These are phyloP conservation scores for Arachnomyces sp. DNA, from an alignment of 2,329 filamentous ascomycete genomes.

Conservation along the genomic window DNA sequence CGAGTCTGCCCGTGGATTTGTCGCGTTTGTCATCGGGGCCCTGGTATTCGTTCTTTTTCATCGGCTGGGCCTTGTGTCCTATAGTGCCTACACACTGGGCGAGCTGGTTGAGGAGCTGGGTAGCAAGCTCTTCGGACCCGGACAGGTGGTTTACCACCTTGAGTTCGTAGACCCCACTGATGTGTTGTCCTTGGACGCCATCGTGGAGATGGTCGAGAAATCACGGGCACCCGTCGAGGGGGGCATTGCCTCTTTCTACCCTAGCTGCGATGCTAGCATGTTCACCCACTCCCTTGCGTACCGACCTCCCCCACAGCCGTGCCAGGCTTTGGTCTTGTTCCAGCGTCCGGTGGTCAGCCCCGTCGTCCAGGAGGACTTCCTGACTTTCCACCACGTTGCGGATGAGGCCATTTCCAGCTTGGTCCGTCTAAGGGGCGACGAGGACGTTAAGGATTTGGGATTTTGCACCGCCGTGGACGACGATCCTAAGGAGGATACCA, in stretches of 20 bases:
- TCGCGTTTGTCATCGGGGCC: slow-evolving; percentile 2
- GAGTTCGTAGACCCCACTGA: not conserved
- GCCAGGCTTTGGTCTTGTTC: slow-evolving; percentile 4
- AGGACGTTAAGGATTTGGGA: slow-evolving; percentile 3
- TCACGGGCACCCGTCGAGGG: not conserved
- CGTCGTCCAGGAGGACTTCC: not conserved
- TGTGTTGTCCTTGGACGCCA: not conserved
- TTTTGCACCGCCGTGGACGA: slow-evolving; percentile 8
- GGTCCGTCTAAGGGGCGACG: slow-evolving; percentile 5
- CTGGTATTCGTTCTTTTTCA: slow-evolving; percentile 7
- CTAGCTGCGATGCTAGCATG: not conserved
- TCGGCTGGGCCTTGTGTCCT: slow-evolving; percentile 7
- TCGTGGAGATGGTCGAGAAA: slow-evolving; percentile 2
- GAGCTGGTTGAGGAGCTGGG: slow-evolving; percentile 1
- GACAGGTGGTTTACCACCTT: slow-evolving; percentile 12
- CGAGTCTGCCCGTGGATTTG: no score
- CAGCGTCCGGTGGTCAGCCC: slow-evolving; percentile 8
- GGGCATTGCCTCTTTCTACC: slow-evolving; percentile 1
- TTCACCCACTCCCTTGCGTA: not conserved
- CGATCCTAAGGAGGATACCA: slow-evolving; percentile 6
- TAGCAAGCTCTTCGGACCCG: slow-evolving; percentile 6
- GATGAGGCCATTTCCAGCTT: slow-evolving; percentile 9
- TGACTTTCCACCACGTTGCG: slow-evolving; percentile 4
- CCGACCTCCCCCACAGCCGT: no score
- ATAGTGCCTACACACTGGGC: slow-evolving; percentile 13